Evolutionary conservation across 2,329 filamentous ascomycete genomes (phyloP), one percentile per base, ranked within the genome.

Genomic region (Penicillium sumatraense): DNA sequence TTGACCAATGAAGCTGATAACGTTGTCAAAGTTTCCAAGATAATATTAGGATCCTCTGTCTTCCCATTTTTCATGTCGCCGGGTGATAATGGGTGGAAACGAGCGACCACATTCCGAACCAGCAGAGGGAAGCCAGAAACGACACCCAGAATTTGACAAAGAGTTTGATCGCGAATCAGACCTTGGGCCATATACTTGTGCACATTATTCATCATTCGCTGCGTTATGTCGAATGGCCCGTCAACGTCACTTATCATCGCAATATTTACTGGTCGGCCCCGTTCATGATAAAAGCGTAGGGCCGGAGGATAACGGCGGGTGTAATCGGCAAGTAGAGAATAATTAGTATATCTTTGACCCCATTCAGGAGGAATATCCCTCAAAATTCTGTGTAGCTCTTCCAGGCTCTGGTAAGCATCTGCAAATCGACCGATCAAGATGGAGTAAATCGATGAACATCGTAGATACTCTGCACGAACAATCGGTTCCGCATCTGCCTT

Each of bases 211-310:
- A 59, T 56, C 7, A 65, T 54, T 4, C 38, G 56, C 3, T 33
- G 10, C 1, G 21, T 35, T 6, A 66, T 60, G 2, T 61, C 56
- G 13, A 10, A 51, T 1, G 55, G 46, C 1, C 62, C 61, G 7
- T 51, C 36, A 23, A 64, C 54, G n/a, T 60, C 45, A 11, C 54
- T 47, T 18, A 65, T 33, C 49, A 61, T 58, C 9, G 46, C 16
- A 1, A 49, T 33, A 33, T 61, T 56, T 26, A 54, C 24, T 2
- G 62, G 59, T n/a, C 42, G 54, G 16, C 57, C 59, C 23, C 45
- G 42, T 38, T 66, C 64, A 45, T 65, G 64, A 33, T 65, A 63
- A 44, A 64, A 66, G n/a, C 50, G 62, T 5, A 64, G 42, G 4
- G 40, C 21, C n/a, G 64, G 62, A 8, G 62, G 62, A 13, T 54